These are phyloP conservation scores for Aegle marmelos DNA, from an alignment of 345 rosid species.

Conservation along the genomic window DNA sequence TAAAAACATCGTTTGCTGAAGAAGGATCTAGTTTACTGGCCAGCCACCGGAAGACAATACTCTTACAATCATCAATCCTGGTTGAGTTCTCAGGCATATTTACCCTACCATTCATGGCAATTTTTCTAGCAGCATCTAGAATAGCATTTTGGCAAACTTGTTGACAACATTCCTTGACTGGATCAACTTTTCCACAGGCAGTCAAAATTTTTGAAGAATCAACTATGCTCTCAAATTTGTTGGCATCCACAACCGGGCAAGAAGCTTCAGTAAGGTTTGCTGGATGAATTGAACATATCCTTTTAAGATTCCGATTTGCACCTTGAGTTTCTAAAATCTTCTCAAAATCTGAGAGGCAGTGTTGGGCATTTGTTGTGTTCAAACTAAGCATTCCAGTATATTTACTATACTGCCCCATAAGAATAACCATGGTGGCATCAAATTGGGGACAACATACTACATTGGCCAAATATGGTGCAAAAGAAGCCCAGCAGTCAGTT, in stretches of 20 bases:
- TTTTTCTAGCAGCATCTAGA: slow-evolving; percentile 41
- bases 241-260: slow-evolving; percentile 44
- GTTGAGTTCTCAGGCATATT: slow-evolving; percentile 30
- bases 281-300: slow-evolving; percentile 42
- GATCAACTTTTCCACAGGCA: slow-evolving; percentile 50
- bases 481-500: slow-evolving; percentile 47
- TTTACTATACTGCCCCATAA: slow-evolving; percentile 53
- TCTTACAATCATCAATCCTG: slow-evolving; percentile 40
- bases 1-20: slow-evolving; percentile 40
- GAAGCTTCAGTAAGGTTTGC: slow-evolving; percentile 48
- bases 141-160: slow-evolving; percentile 55
- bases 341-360: slow-evolving; percentile 56
- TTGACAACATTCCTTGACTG: slow-evolving; percentile 53
- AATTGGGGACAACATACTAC: slow-evolving; percentile 66
- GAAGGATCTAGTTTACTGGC: slow-evolving; percentile 47
- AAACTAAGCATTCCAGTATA: slow-evolving; percentile 42
- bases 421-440: slow-evolving; percentile 49
- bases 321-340: slow-evolving; percentile 53
- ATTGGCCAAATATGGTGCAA: slow-evolving; percentile 56
- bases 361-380: slow-evolving; percentile 33
- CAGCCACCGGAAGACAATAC: slow-evolving; percentile 50
- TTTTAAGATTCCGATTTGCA: slow-evolving; percentile 33
- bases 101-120: slow-evolving; percentile 33
- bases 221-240: slow-evolving; percentile 45
- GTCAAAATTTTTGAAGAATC: slow-evolving; percentile 46